These are phyloP conservation scores for Venturia asperata DNA, from an alignment of 2,329 filamentous ascomycete species.

Conservation along the genomic window DNA sequence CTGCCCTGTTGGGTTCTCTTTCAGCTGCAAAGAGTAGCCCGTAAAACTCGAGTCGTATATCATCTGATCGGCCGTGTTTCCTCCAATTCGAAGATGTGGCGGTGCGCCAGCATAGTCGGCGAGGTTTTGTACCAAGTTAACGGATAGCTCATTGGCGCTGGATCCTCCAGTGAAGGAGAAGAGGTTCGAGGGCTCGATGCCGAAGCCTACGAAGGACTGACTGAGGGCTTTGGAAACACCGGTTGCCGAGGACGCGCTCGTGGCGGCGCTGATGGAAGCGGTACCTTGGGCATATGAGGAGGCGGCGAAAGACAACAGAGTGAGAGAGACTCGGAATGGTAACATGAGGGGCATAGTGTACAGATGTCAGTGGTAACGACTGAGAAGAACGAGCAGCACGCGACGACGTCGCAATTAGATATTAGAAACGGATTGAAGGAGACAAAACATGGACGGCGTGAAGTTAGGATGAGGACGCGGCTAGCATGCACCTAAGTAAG, in stretches of 20 bases:
- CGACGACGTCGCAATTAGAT: neutral
- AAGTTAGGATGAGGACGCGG: neutral
- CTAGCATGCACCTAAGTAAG: neutral
- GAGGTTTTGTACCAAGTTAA: conserved; percentile 45
- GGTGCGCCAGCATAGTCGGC: conserved; percentile 44
- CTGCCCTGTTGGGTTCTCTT: conserved; percentile 36
- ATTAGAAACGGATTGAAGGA: neutral
- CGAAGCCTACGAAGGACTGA: conserved; percentile 35
- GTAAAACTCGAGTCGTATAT: conserved; percentile 35
- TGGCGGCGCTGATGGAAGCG: neutral
- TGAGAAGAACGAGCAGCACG: neutral
- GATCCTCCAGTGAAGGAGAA: conserved; percentile 44
- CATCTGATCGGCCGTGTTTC: conserved; percentile 48
- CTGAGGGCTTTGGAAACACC: conserved; percentile 8
- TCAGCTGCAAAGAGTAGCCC: conserved; percentile 30
- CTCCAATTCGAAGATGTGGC: conserved; percentile 44
- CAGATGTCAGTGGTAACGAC: conserved; percentile 6
- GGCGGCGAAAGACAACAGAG: conserved; percentile 1
- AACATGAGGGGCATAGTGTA: neutral
- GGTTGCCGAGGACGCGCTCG: neutral
- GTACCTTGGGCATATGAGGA: neutral
- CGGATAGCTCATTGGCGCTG: conserved; percentile 37
- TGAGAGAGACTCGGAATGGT: conserved; percentile 3
- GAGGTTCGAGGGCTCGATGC: conserved; percentile 47
- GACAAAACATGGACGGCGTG: conserved; percentile 4